Conservation (phyloP, 306 rosid genomes). For the Cicer chorassanicum region DNA sequence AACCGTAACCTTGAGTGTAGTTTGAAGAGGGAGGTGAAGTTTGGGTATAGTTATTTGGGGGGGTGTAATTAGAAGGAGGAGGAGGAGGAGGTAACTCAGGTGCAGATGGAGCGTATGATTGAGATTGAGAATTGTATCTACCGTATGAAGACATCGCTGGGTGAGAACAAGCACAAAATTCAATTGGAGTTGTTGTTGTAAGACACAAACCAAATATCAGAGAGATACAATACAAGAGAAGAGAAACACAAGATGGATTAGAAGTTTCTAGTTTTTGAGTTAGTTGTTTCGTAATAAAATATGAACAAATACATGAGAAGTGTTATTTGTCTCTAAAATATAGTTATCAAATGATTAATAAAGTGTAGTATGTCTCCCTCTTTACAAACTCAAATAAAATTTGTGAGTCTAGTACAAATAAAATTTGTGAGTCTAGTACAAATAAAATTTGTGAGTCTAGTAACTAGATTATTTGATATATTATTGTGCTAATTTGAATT, state of each 20-base stretch:
- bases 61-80: conserved; percentile 43
- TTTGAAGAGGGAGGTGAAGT: conserved; percentile 34
- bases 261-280: background rate
- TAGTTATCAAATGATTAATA: no score
- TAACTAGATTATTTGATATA: no score
- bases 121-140: conserved; percentile 45
- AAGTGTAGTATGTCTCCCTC: no score
- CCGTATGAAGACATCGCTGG: conserved; percentile 60
- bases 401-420: no score
- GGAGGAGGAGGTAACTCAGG: conserved; percentile 49
- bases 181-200: background rate
- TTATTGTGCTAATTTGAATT: no score
- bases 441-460: no score
- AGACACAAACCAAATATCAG: background rate
- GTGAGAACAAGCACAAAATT: background rate
- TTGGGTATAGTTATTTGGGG: conserved; percentile 18
- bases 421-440: no score
- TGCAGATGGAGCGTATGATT: conserved; percentile 68
- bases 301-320: background rate
- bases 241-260: background rate
- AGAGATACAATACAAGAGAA: background rate
- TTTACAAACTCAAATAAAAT: no score
- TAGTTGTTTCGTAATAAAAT: background rate
- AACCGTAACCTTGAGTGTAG: conserved; percentile 11
- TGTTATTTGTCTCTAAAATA: no score